phyloP scores from a whole-genome alignment of 345 rosid species.

The Schrenkiella parvula region DNA sequence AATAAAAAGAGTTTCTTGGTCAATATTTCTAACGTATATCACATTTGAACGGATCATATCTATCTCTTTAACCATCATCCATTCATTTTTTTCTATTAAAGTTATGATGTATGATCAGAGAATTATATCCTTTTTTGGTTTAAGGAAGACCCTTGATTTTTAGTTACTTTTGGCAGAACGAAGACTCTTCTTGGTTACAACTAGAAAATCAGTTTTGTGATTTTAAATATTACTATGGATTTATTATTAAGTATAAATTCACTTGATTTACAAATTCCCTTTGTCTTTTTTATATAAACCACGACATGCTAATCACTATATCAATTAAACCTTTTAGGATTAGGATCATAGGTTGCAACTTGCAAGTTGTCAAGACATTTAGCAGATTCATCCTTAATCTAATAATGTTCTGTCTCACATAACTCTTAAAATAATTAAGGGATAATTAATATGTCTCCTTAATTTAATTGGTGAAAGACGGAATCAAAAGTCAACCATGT shows the following conservation, averaged over 20 bases:
- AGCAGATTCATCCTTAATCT: neutral
- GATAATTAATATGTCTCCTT: neutral
- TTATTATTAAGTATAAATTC: neutral
- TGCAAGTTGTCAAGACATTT: neutral
- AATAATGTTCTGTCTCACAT: neutral
- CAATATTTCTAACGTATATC: neutral
- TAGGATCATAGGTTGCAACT: neutral
- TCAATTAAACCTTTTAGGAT: neutral
- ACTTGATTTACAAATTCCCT: neutral
- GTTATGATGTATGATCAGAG: neutral
- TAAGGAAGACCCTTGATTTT: neutral
- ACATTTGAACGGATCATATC: constrained; percentile 2
- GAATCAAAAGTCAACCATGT: constrained; percentile 8
- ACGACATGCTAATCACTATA: constrained; percentile 15
- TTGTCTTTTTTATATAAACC: neutral
- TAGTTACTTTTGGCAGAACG: neutral
- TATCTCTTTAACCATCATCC: neutral
- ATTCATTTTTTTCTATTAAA: neutral
- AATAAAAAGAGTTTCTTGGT: neutral
- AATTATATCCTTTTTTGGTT: neutral
- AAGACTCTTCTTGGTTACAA: neutral
- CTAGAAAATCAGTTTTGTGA: neutral
- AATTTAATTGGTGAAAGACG: neutral
- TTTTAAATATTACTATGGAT: neutral
- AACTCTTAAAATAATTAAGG: neutral